phyloP scores from a whole-genome alignment of 352 stramenopile species.

The Phytophthora sansomeana region DNA sequence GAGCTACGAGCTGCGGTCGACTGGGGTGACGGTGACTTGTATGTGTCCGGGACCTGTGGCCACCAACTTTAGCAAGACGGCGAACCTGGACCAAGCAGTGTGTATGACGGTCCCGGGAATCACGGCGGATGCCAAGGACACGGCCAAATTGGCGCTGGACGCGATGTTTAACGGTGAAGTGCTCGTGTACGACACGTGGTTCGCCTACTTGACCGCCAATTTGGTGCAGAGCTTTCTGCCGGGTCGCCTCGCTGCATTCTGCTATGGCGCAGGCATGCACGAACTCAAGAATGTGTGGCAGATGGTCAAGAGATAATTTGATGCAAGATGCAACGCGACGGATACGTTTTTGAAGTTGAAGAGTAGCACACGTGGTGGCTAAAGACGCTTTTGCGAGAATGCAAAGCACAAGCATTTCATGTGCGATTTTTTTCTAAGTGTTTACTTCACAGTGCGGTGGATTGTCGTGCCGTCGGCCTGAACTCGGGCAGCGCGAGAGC shows the following conservation, averaged over 20 bases:
- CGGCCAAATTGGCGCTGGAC: conserved; percentile 56
- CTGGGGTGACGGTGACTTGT: conserved; percentile 83
- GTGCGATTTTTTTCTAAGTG: neutral
- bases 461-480: conserved; percentile 1
- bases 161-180: conserved; percentile 71
- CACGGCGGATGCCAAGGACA: conserved; percentile 57
- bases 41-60: conserved; percentile 72
- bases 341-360: neutral
- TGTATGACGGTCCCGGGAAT: conserved; percentile 50
- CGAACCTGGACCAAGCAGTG: conserved; percentile 42
- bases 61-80: conserved; percentile 74
- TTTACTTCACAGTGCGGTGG: neutral
- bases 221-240: conserved; percentile 40
- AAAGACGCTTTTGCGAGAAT: neutral
- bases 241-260: conserved; percentile 35
- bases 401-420: neutral
- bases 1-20: conserved; percentile 82
- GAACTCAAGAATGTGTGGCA: conserved; percentile 47
- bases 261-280: conserved; percentile 41
- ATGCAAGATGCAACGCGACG: neutral
- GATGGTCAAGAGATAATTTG: conserved; percentile 47
- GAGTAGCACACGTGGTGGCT: neutral
- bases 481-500: conserved; percentile 39
- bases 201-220: conserved; percentile 45
- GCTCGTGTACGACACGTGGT: conserved; percentile 60